Base-by-base conservation (phyloP, 1,139 yeast species). In the Cylindricascospora bacillispora region DNA sequence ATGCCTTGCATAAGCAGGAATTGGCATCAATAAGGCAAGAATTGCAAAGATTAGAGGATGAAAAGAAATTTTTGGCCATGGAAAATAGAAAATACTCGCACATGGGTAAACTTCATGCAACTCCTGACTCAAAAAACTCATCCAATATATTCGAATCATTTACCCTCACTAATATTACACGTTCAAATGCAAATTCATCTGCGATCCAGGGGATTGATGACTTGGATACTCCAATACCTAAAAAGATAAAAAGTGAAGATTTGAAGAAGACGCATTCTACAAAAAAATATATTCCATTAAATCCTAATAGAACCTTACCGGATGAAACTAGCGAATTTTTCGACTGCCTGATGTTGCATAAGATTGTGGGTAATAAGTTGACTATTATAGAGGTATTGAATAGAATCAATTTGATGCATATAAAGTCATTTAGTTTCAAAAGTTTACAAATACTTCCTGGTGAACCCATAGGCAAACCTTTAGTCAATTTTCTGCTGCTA, bases 41-140 rank as follows among this genome's bases (percentile, higher is more conserved):
- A 15, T 59, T 79, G 2, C 71, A 65, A 39, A 65, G 66, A 36
- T 53, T 77, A 25, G 80, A 75, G 44, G 83, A 77, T 43, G 92
- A 81, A 43, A 71, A 72, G 55, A 70, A 71, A 57, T 81, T 83
- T 44, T 52, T 80, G 22, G 49, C 52, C 4, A 56, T 59, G 39
- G 74, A 63, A 36, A 57, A 44, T 35, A 58, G 49, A 37, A 18
- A 18, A 52, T 7, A 6, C 34, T 16, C 56, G 22, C 40, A 35
- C 12, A 36, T 45, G 11, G 38, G 35, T 28, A 18, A 18, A 10
- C n/a, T 15, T 12, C 13, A 15, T 11, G 11, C 11, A 6, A 31
- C 31, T 11, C 30, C 35, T n/a, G 30, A 34, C 34, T 13, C 28
- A 22, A 28, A 33, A 27, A 26, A 24, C 21, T 20, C 24, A 15